Evolutionary conservation across 1,139 yeast genomes (phyloP), one percentile per base, ranked within the genome.

Genomic region (Candida sp.): DNA sequence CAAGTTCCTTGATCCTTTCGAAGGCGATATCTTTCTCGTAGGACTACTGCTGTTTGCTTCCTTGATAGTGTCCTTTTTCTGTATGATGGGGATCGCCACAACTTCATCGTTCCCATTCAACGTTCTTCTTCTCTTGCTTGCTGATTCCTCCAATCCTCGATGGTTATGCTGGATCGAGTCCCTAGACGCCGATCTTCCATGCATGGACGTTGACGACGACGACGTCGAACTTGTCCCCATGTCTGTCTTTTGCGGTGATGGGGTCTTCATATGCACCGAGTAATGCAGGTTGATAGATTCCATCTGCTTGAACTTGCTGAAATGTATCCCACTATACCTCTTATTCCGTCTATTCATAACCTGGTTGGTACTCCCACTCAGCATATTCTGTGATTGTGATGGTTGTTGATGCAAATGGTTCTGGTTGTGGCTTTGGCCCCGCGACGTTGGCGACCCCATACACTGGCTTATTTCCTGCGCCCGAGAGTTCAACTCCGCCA

Each of bases 241-340:
- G n/a, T 46, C 51, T 9, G 42, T 11, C 42, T 52, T 52, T 23
- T 49, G 54, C 12, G 54, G 54, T 9, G 56, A 53, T 25, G 58
- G 56, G 2, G 58, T 51, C 17, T 34, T 46, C 27, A 42, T 8
- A 9, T 54, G 58, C 26, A 69, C 65, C 2, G 80, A 72, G 53
- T 77, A 77, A 52, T 77, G 81, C 43, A 61, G 66, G 25, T 71
- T 65, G 32, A 77, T 77, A 33, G 77, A 70, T 37, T 77, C 81
- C 80, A 77, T 74, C 46, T 68, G 67, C 52, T 63, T 66, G 59
- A 74, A 74, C 43, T 69, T 63, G 22, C 64, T 60, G 46, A 68
- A 57, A 54, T 76, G 81, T 46, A 69, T 61, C 6, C 71, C 70
- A 44, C 72, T 66, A 52, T 64, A 73, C 30, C 78, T 58, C 44